Conservation (phyloP, 1,139 yeast genomes). For the Tardiomyces depauwii region DNA sequence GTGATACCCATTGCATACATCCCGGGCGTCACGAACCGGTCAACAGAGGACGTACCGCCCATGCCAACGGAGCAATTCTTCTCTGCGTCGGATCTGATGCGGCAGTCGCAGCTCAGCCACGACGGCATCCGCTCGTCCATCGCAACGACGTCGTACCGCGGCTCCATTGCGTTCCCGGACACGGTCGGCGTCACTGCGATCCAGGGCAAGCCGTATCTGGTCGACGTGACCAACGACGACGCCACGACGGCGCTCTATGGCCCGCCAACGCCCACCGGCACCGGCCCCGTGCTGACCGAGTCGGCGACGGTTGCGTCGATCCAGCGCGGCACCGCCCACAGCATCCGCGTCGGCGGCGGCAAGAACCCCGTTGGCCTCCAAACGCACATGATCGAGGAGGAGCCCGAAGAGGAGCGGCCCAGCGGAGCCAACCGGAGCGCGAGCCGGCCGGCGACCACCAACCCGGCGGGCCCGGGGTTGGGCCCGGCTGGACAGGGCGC, state of each 20-base stretch:
- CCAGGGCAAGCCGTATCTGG: constrained; percentile 21
- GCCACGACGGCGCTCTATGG: constrained; percentile 2
- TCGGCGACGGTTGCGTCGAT: neutral
- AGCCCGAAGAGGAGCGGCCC: neutral
- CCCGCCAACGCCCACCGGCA: constrained; percentile 1
- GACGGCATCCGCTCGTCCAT: constrained; percentile 17
- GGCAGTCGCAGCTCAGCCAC: constrained; percentile 12
- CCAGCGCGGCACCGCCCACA: neutral
- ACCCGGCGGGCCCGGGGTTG: too few relatives aligned
- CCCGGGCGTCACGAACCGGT: constrained; percentile 53
- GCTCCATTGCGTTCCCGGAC: constrained; percentile 20
- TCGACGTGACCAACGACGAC: constrained; percentile 15
- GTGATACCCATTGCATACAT: constrained; percentile 89
- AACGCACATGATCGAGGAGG: constrained; percentile 1
- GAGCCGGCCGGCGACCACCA: too few relatives aligned
- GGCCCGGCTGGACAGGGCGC: too few relatives aligned
- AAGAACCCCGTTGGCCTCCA: neutral
- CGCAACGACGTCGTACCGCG: constrained; percentile 23
- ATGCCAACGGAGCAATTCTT: constrained; percentile 10
- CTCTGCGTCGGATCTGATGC: constrained; percentile 14
- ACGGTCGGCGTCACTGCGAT: constrained; percentile 21
- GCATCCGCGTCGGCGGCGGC: constrained; percentile 2
- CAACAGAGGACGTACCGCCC: constrained; percentile 2
- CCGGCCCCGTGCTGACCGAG: constrained; percentile 1
- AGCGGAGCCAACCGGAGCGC: too few relatives aligned